Evolutionary conservation across 352 stramenopile genomes (phyloP), one percentile per base, ranked within the genome.

Genomic region (Paralagenidium karlingii): DNA sequence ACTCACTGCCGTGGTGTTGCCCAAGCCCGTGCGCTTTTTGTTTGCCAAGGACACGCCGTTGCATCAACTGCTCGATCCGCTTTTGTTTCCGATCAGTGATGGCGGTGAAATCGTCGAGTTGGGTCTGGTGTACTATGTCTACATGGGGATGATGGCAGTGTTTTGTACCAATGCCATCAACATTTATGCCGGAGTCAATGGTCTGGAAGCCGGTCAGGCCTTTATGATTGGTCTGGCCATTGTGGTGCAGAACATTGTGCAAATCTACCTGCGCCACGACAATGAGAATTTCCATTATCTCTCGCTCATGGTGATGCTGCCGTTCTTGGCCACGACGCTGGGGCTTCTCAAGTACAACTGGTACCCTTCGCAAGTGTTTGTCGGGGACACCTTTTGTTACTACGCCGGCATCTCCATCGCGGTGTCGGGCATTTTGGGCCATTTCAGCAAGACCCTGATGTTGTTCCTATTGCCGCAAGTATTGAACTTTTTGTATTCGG

Each of bases 81-180:
- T 60, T 15, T 24, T 91, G 16, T 57, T 92, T 33, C 67, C 59
- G 8, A 59, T 82, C 21, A 87, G 68, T 50, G 65, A 82, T 27
- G 58, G 81, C 20, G 90, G 90, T 19, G 68, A 80, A 26, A 65
- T 98, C 25, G 56, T 97, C 5, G 89, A 98, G 49, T 55, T 98
- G 24, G 93, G 92, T 8, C 51, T 89, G 8, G 65, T 96, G 10
- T 99, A 98, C 64, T 89, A 98, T 49, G 49, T 98, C 2, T 99
- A 98, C 67, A 99, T 99, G 93, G 88, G 87, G 34, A 80, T 99
- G 62, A 86, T 99, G 55, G 91, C 94, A 3, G 94, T 99, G 7
- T 99, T 99, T 62, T 99, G 94, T 67, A 99, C 95, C 8, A 99
- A 99, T 67, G 93, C 94, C 3, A 98, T 99, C 58, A 99, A 99